phyloP scores from a whole-genome alignment of 2,329 filamentous ascomycete genomes.

The Alternaria triticimaculans region DNA sequence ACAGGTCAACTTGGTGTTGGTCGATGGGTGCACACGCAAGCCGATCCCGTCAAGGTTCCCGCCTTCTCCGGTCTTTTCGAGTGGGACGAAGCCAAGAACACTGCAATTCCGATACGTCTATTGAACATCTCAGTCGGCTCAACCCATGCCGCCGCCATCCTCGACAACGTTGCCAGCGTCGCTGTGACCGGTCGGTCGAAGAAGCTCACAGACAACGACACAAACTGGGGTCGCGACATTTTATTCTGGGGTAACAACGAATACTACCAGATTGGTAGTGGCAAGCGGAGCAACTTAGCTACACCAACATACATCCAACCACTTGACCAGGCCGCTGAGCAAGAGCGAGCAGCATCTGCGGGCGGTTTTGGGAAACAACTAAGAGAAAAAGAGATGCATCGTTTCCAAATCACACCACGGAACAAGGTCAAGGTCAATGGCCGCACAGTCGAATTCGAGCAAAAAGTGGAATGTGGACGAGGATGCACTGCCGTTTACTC shows the following conservation, averaged over 20 bases:
- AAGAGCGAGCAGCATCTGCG: constrained; percentile 34
- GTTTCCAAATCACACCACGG: constrained; percentile 81
- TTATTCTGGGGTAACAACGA: constrained; percentile 97
- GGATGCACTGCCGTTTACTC: constrained; percentile 69
- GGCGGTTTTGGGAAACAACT: constrained; percentile 48
- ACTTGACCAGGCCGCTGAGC: constrained; percentile 69
- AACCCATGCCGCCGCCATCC: constrained; percentile 81
- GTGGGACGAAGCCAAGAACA: constrained; percentile 76
- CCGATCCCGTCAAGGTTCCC: constrained; percentile 79
- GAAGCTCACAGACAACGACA: constrained; percentile 66
- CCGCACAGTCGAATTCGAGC: constrained; percentile 77
- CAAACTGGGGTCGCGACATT: constrained; percentile 87
- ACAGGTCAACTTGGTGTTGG: constrained; percentile 83
- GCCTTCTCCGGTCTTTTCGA: constrained; percentile 83
- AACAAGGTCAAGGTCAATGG: constrained; percentile 73
- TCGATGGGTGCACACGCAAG: constrained; percentile 86
- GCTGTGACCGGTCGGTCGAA: constrained; percentile 55
- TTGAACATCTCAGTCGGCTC: constrained; percentile 75
- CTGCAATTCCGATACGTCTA: constrained; percentile 78
- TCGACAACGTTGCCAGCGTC: constrained; percentile 80
- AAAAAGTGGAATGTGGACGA: constrained; percentile 85
- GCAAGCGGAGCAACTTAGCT: constrained; percentile 81
- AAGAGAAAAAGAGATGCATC: constrained; percentile 70
- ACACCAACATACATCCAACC: constrained; percentile 80
- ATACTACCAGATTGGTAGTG: constrained; percentile 89